phyloP scores from a whole-genome alignment of 345 rosid genomes.

The Eucalyptus cladocalyx region DNA sequence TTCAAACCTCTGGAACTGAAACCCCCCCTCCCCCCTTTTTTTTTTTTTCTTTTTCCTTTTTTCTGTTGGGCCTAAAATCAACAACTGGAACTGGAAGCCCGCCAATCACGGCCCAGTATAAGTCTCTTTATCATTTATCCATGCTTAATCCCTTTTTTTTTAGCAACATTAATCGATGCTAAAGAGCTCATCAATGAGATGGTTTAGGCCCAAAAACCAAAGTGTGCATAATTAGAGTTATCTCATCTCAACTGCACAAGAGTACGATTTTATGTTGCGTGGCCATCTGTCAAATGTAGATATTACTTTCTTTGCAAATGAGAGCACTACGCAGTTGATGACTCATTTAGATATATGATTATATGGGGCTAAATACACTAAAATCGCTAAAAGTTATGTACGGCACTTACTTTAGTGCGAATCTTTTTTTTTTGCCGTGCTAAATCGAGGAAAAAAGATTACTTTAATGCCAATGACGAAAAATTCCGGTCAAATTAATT shows the following conservation, averaged over 20 bases:
- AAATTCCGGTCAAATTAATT: too few species aligned
- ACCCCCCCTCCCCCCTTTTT: too few species aligned
- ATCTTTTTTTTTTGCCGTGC: too few species aligned
- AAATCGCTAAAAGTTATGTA: too few species aligned
- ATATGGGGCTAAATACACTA: too few species aligned
- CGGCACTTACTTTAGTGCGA: rapidly evolving
- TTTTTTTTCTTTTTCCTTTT: background rate
- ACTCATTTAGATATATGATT: background rate
- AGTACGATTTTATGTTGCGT: background rate
- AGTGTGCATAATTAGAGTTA: background rate
- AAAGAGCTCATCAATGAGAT: background rate
- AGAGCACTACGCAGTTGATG: background rate
- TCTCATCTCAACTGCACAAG: background rate
- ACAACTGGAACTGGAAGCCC: background rate
- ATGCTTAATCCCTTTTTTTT: background rate
- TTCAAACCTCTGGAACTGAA: background rate
- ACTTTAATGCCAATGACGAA: too few species aligned
- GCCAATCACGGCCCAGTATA: background rate
- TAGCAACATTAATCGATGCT: background rate
- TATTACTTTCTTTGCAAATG: background rate
- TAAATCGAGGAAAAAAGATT: too few species aligned
- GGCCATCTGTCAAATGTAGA: background rate
- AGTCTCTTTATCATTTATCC: background rate
- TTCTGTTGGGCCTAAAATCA: background rate
- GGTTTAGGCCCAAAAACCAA: background rate